A percentile compares a stretch with the other conserved stretches of the same genome.
Conservation (phyloP, 2,329 filamentous ascomycete genomes). For the Ceratocystis variospora region DNA sequence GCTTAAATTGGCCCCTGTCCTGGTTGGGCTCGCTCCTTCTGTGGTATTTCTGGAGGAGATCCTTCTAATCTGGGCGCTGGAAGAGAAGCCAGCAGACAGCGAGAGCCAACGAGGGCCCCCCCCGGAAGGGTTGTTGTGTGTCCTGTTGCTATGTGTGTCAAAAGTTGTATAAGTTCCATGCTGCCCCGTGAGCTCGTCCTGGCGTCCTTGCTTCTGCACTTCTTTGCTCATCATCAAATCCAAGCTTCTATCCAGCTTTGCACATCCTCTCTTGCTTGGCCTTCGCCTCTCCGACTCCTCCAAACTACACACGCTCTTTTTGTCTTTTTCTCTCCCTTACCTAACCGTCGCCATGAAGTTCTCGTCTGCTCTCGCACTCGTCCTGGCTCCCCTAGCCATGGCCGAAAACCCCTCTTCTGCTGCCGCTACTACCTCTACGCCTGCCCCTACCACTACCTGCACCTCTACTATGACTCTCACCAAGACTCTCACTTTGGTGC, state of each 20-base stretch:
- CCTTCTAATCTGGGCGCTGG: not conserved
- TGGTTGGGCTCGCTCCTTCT: not conserved
- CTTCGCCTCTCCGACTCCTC: not conserved
- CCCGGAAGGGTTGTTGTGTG: not conserved
- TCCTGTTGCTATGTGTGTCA: not conserved
- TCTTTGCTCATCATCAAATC: not conserved
- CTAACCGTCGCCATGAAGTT: conserved; percentile 28
- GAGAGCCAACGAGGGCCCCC: not conserved
- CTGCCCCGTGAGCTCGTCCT: not conserved
- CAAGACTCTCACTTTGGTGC: conserved; percentile 38
- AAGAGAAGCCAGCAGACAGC: not conserved
- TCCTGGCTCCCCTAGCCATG: conserved; percentile 41
- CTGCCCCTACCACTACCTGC: conserved; percentile 26
- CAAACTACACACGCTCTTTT: not conserved
- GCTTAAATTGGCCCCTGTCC: not conserved
- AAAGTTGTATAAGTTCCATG: conserved; percentile 2
- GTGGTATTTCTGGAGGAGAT: conserved; percentile 5
- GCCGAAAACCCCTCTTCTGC: conserved; percentile 26
- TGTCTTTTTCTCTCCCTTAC: not conserved
- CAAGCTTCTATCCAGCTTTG: not conserved
- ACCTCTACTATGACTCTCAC: conserved; percentile 31
- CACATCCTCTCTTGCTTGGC: not conserved
- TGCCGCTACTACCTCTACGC: conserved; percentile 11
- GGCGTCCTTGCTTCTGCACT: not conserved
- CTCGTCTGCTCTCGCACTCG: conserved; percentile 32